Conservation (phyloP, 129 eudicot genomes). For the Tagetes erecta region DNA sequence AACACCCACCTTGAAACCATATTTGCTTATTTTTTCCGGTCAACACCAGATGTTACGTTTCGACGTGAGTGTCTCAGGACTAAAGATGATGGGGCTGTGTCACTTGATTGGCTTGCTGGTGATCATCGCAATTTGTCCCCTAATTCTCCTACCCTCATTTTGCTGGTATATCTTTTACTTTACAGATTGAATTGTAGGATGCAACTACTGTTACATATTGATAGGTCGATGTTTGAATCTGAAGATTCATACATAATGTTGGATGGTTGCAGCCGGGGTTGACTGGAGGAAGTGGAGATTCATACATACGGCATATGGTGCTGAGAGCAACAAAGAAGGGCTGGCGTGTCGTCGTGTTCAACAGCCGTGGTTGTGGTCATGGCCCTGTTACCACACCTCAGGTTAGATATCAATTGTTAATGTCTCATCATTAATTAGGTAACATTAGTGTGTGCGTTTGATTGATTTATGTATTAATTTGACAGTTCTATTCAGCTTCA, state of each 20-base stretch:
- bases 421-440: background rate
- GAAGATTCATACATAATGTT: background rate
- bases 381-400: conserved; percentile 92
- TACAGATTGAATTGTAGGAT: no score
- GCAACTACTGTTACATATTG: no score
- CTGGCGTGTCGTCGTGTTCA: conserved; percentile 90
- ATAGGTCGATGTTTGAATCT: no score
- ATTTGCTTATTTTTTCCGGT: conserved; percentile 67
- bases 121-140: conserved; percentile 50
- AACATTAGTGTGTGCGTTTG: background rate
- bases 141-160: conserved; percentile 62
- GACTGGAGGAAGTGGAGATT: conserved; percentile 89
- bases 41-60: conserved; percentile 61
- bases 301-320: conserved; percentile 84
- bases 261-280: conserved; percentile 80
- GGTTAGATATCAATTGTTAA: conserved; percentile 37
- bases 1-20: conserved; percentile 88
- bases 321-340: conserved; percentile 66
- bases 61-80: conserved; percentile 73
- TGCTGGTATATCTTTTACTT: conserved; percentile 46
- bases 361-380: conserved; percentile 90
- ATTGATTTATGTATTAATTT: background rate
- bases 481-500: conserved; percentile 96
- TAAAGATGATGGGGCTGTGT: conserved; percentile 62
- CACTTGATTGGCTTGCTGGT: conserved; percentile 90